A percentile compares a stretch with the other conserved stretches of the same genome.
Evolutionary conservation across 495 filamentous ascomycete species (phyloP).

Genomic region (Chaetomium cochliodes): DNA sequence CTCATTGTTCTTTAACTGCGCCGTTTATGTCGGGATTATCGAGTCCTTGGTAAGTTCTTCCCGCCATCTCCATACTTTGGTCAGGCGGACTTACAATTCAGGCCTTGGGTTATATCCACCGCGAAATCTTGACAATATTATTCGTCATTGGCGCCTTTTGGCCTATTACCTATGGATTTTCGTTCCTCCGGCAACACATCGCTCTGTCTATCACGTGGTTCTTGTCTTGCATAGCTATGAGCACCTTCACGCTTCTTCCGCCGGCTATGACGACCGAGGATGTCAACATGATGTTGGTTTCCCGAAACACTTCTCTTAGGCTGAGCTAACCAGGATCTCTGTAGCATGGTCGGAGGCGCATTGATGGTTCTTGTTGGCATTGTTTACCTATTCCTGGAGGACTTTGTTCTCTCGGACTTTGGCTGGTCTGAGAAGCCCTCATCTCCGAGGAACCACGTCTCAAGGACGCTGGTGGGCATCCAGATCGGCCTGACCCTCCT

Average conservation of each 20-base stretch:
- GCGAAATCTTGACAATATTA: constrained; percentile 80
- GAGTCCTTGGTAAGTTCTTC: constrained; percentile 70
- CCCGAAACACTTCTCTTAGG: background rate
- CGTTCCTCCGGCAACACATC: constrained; percentile 65
- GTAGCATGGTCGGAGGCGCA: constrained; percentile 69
- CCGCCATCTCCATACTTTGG: background rate
- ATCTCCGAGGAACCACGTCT: constrained; percentile 33
- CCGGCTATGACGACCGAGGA: constrained; percentile 83
- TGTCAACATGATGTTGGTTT: constrained; percentile 69
- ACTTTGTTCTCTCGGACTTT: constrained; percentile 58
- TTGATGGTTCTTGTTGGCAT: constrained; percentile 79
- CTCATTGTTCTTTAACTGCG: constrained; percentile 59
- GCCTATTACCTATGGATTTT: constrained; percentile 70
- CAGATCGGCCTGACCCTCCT: constrained; percentile 78
- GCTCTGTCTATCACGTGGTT: constrained; percentile 71
- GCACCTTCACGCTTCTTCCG: constrained; percentile 83
- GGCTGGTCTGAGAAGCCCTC: constrained; percentile 31
- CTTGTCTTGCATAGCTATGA: constrained; percentile 76
- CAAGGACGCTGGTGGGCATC: constrained; percentile 46
- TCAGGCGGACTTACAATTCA: constrained; percentile 30
- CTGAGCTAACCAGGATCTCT: constrained; percentile 32
- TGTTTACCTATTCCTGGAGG: constrained; percentile 79
- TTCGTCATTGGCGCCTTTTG: constrained; percentile 75
- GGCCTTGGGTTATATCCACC: constrained; percentile 79
- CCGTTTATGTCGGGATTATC: constrained; percentile 69